Base-by-base conservation (phyloP, 1,284 basidiomycete species). In the Melampsora larici-populina region DNA sequence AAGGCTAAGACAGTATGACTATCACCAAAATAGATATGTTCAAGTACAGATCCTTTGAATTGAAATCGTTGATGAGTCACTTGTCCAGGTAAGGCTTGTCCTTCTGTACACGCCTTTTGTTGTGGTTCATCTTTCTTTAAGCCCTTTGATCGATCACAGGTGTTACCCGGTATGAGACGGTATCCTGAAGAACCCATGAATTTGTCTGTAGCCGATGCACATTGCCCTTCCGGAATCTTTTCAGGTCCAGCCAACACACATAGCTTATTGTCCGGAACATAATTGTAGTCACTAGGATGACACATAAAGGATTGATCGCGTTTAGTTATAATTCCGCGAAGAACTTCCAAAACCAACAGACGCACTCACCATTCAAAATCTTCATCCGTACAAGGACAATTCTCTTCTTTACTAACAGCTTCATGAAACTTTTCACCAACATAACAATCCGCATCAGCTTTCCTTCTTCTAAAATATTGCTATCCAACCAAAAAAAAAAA, bases 401-500 rank as follows among this genome's bases (percentile, higher is more conserved):
- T 86, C 70, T 96, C 93, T 79, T 94, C 92, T 79, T 91, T 89
- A 40, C 88, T 89, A 8, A 91, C 88, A 0, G 93, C 93, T 82
- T 96, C 94, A 46, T 87, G 86, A 85, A 92, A 97, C 85, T 97
- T 94, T 80, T 95, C 87, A 7, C 91, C 92, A n/a, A 99, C 90
- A 80, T 92, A 95, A 82, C 96, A 99, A 80, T 94, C 86, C 1
- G 90, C 92, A 79, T 92, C 88, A 0, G 89, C 83, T 85, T 94
- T 97, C 82, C 95, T 88, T 33, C 96, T 89, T 79, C 85, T 87
- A 84, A 97, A 99, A 90, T 91, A 97, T 90, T 98, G 96, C 91
- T 93, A 78, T 40, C 80, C 17, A 75, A 46, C 63, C 74, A 51
- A 70, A 55, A n/a, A 46, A 40, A 48, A 58, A 66, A 46, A 70